Conservation (phyloP, 2,329 filamentous ascomycete genomes). For the Cladophialophora bantiana region DNA sequence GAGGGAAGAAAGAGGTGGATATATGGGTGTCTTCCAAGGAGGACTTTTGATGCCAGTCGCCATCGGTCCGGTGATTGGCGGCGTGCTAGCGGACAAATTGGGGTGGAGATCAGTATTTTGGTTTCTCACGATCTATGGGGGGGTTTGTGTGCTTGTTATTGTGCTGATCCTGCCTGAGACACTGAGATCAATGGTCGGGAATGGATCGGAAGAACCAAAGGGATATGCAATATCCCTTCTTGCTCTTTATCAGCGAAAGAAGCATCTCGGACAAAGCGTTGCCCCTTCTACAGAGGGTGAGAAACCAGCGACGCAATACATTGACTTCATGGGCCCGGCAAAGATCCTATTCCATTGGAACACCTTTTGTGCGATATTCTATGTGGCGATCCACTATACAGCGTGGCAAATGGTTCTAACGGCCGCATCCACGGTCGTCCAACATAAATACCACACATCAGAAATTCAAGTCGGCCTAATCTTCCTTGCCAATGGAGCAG, state of each 20-base stretch:
- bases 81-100: conserved; percentile 46
- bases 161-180: conserved; percentile 52
- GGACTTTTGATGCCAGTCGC: conserved; percentile 54
- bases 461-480: conserved; percentile 59
- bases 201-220: conserved; percentile 40
- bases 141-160: conserved; percentile 45
- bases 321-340: conserved; percentile 57
- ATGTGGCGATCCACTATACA: conserved; percentile 60
- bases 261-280: neutral
- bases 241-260: conserved; percentile 21
- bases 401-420: conserved; percentile 65
- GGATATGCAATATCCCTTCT: conserved; percentile 20
- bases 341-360: conserved; percentile 57
- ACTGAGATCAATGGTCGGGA: conserved; percentile 46
- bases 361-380: conserved; percentile 55
- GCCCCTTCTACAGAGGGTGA: neutral
- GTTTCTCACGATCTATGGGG: conserved; percentile 51
- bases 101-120: conserved; percentile 56
- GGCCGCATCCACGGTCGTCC: conserved; percentile 59
- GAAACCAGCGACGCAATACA: conserved; percentile 41
- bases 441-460: conserved; percentile 51
- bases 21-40: conserved; percentile 56
- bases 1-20: conserved; percentile 50
- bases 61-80: conserved; percentile 54
- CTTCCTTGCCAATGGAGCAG: conserved; percentile 63